Evolutionary conservation across 2,329 filamentous ascomycete species (phyloP), one percentile per base, ranked within the genome.

Genomic region (Ceratocystiopsis sp.): DNA sequence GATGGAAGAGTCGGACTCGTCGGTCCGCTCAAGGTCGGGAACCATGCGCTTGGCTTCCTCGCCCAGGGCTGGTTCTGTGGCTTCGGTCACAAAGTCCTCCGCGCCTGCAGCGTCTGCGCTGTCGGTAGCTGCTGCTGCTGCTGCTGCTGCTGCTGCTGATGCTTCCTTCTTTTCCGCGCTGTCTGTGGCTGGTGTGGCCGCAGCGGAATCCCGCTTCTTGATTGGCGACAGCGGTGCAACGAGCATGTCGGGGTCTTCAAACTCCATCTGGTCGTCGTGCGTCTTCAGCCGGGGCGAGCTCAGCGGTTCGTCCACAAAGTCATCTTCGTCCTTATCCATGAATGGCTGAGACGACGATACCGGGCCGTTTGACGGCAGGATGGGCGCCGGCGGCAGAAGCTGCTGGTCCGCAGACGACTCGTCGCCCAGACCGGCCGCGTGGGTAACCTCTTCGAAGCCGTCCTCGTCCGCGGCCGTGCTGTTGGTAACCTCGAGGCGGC

Each of bases 251-350:
- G 68, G 65, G 17, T 75, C 70, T n/a, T 71, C 68, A 44, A 73
- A 69, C 13, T 70, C 70, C 4, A 70, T 72, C 47, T 74, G 69
- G 32, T 11, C 10, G 32, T 72, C 71, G 40, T 73, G 70, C 16
- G 81, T 66, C 16, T 74, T 67, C 10, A 89, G 67, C 6, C 68
- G 65, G 3, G 75, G 74, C 4, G 81, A 83, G 50, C 74, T 81
- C 16, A 85, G 65, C 3, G 82, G 80, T 57, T 87, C 81, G 48
- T 87, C 81, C 17, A 86, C 79, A 54, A 87, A 82, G 46, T 84
- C 78, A 42, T 80, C 78, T 43, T 81, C 78, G 49, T 79, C 74
- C 53, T 71, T 74, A 52, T 75, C 65, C 45, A 69, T 54, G 45
- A 68, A 66, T 46, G 74, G 71, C 10, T 21, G 17, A 2, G 12